Evolutionary conservation across 148 eudicot species (phyloP).

Genomic region (Drosera capensis): DNA sequence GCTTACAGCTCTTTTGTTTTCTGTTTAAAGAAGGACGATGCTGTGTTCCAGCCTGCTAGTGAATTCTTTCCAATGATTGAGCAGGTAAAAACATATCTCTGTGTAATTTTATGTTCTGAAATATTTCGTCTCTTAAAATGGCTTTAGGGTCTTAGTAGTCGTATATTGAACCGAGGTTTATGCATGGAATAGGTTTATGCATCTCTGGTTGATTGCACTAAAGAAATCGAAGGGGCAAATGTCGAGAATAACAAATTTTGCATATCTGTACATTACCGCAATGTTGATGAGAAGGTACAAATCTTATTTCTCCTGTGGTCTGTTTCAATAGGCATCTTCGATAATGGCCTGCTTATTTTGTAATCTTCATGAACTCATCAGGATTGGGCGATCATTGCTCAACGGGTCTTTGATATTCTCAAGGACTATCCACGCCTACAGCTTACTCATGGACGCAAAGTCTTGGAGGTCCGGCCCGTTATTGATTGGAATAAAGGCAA

Average conservation of each 20-base stretch:
- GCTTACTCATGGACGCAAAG: conserved; percentile 91
- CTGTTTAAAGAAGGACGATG: too few relatives aligned
- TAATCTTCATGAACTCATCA: too few relatives aligned
- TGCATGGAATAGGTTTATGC: conserved; percentile 44
- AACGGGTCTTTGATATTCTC: conserved; percentile 36
- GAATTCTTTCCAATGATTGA: conserved; percentile 66
- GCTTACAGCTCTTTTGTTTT: too few relatives aligned
- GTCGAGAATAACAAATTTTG: conserved; percentile 90
- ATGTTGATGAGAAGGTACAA: conserved; percentile 82
- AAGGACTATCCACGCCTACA: conserved; percentile 56
- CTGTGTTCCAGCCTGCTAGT: conserved; percentile 88
- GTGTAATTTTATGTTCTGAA: too few relatives aligned
- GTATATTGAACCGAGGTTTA: not conserved
- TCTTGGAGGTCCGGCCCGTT: conserved; percentile 86
- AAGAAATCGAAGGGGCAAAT: conserved; percentile 58
- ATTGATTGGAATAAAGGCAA: conserved; percentile 96
- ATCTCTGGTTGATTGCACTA: conserved; percentile 53
- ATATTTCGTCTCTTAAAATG: too few relatives aligned
- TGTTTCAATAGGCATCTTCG: not conserved
- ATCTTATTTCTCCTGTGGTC: not conserved
- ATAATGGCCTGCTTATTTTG: not conserved
- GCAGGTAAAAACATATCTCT: conserved; percentile 37
- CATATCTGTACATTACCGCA: conserved; percentile 81
- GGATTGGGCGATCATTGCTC: conserved; percentile 58
- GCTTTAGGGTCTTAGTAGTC: too few relatives aligned